A percentile compares a stretch with the other conserved stretches of the same genome.
Evolutionary conservation across 805 yeast genomes (phyloP).

Genomic region (Sungouiella thailandica): DNA sequence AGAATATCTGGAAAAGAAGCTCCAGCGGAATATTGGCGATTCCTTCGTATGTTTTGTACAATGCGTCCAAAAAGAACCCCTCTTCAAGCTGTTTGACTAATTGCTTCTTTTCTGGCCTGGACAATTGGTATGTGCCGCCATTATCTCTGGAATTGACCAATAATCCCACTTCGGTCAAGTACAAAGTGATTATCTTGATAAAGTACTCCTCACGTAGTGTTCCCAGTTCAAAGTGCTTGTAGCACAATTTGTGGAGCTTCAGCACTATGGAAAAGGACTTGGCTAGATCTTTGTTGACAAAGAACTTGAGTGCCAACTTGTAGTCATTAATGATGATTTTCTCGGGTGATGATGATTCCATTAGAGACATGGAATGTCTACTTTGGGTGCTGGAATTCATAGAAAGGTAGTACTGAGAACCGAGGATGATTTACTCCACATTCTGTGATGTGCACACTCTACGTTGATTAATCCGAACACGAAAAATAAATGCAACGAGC

Average conservation of each 20-base stretch:
- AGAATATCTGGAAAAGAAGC: constrained; percentile 26
- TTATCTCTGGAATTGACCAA: constrained; percentile 6
- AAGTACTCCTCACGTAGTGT: constrained; percentile 25
- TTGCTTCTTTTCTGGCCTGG: constrained; percentile 6
- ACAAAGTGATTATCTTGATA: constrained; percentile 29
- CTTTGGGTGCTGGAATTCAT: no score
- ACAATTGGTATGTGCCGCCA: constrained; percentile 3
- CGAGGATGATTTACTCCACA: no score
- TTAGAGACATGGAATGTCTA: no score
- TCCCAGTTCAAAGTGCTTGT: constrained; percentile 19
- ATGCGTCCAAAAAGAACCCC: constrained; percentile 15
- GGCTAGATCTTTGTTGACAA: constrained; percentile 33
- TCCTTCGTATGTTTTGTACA: constrained; percentile 17
- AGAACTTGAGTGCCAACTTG: constrained; percentile 33
- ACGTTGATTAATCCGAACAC: no score
- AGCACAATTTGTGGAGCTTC: constrained; percentile 18
- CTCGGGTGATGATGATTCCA: constrained; percentile 12
- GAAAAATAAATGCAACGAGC: no score
- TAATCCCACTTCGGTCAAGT: constrained; percentile 33
- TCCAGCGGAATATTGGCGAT: constrained; percentile 25
- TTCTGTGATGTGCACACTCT: no score
- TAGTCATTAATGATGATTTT: constrained; percentile 16
- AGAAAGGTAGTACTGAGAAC: no score
- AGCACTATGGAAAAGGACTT: constrained; percentile 26
- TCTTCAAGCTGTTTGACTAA: constrained; percentile 13